Evolutionary conservation across 2,329 filamentous ascomycete genomes (phyloP).

Genomic region (Colletotrichum tabaci): DNA sequence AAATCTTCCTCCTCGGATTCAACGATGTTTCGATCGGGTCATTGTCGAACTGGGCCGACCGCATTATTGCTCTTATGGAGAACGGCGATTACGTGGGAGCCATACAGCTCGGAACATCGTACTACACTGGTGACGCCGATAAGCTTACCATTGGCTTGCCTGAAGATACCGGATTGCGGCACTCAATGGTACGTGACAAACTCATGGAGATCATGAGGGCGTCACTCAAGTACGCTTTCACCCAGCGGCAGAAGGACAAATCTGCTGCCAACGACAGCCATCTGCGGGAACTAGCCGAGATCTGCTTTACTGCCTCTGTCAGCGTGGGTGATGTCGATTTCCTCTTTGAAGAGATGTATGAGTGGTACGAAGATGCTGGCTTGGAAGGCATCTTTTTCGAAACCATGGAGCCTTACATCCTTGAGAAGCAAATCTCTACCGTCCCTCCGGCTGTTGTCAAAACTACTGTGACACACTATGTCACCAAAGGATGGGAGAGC

Average conservation of each 20-base stretch:
- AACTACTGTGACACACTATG: conserved; percentile 85
- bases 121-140: conserved; percentile 92
- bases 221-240: conserved; percentile 90
- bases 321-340: conserved; percentile 85
- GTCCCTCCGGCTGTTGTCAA: conserved; percentile 90
- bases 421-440: conserved; percentile 80
- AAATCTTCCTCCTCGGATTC: conserved; percentile 93
- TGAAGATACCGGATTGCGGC: conserved; percentile 82
- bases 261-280: conserved; percentile 67
- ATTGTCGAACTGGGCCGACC: conserved; percentile 96
- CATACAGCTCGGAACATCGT: conserved; percentile 90
- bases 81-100: conserved; percentile 95
- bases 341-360: conserved; percentile 91
- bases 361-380: conserved; percentile 86
- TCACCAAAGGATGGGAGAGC: conserved; percentile 80
- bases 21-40: conserved; percentile 93
- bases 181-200: conserved; percentile 88
- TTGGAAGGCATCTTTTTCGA: conserved; percentile 86
- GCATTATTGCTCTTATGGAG: conserved; percentile 94
- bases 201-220: conserved; percentile 94
- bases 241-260: conserved; percentile 70
- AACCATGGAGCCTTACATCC: conserved; percentile 88
- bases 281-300: conserved; percentile 83
- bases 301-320: conserved; percentile 87
- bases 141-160: conserved; percentile 95